Base-by-base conservation (phyloP, 2,329 filamentous ascomycete species). In the Raffaelea ambrosiae region DNA sequence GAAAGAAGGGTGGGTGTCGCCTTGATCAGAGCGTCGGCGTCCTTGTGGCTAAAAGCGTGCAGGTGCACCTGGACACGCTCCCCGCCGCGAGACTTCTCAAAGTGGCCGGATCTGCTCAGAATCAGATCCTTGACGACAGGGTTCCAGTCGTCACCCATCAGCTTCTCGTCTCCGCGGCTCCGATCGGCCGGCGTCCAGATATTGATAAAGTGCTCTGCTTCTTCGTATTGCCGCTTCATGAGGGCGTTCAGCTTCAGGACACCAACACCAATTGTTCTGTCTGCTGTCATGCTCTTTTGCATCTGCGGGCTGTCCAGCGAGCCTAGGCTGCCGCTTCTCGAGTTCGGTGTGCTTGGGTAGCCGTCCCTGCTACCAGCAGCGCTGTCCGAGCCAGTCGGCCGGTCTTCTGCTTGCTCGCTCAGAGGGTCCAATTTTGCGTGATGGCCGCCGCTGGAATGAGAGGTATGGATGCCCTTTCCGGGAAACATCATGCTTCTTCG, bases 1-100 rank as follows among this genome's bases (percentile, higher is more conserved):
- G 94, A 84, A 14, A 98, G 78, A 14, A 94, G 69, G 0, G 91
- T 97, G 0, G 93, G 93, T 3, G 88, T 95, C 43, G 84, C 81
- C 59, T 86, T 88, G 59, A 97, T 85, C 38, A 98, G 75, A 0
- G 69, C 72, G 54, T 95, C 88, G 1, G 88, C 81, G 57, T 97
- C 88, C 1, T 79, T 72, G 57, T 85, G 77, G 33, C 81, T 76
- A 62, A 96, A 96, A 2, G 86, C 76, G 56, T 84, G 85, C 14
- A 96, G 69, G 51, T 87, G 84, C 1, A 96, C 70, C 55, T 91
- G 86, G 5, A 97, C 68, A 23, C 86, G 79, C 58, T 91, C 88
- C 21, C 88, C 81, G 47, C 78, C 76, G 47, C 74, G 71, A 20
- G 84, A 88, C 58, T 82, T 84, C 58, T 84, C 83, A 61, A 87